A percentile compares a stretch with the other conserved stretches of the same genome.
Conservation (phyloP, 2,329 filamentous ascomycete genomes). For the Alternaria sp. region DNA sequence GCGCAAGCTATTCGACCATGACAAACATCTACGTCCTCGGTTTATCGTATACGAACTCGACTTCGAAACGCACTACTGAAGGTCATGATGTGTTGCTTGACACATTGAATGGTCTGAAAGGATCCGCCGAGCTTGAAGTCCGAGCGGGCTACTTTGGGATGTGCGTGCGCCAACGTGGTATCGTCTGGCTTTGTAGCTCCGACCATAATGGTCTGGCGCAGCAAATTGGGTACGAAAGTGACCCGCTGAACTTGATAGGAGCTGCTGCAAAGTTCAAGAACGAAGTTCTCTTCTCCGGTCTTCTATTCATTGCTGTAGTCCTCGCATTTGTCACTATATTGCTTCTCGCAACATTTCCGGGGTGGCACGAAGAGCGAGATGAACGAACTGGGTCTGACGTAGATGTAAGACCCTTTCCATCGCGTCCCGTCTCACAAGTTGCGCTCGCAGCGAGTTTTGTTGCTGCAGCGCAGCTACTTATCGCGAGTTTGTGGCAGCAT, state of each 20-base stretch:
- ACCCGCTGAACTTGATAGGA: background rate
- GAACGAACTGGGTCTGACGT: background rate
- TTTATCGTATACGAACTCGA: background rate
- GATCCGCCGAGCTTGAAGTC: conserved; percentile 77
- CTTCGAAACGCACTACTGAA: background rate
- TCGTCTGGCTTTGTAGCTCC: conserved; percentile 89
- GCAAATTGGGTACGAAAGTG: background rate
- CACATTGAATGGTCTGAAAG: conserved; percentile 78
- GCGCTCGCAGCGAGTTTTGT: background rate
- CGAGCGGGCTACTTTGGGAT: conserved; percentile 95
- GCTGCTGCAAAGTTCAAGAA: background rate
- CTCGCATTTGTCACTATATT: background rate
- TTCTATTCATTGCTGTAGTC: background rate
- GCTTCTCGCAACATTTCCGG: background rate
- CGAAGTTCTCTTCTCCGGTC: background rate
- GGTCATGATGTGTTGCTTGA: background rate
- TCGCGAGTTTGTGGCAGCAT: conserved; percentile 46
- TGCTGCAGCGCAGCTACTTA: background rate
- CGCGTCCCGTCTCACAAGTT: background rate
- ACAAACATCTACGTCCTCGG: background rate
- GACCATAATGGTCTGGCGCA: conserved; percentile 70
- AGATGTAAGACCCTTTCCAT: background rate
- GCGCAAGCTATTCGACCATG: background rate
- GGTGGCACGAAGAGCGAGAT: background rate
- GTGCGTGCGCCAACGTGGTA: conserved; percentile 85